Conservation (phyloP, 2,329 filamentous ascomycete genomes). For the Waltergamsia citrina region DNA sequence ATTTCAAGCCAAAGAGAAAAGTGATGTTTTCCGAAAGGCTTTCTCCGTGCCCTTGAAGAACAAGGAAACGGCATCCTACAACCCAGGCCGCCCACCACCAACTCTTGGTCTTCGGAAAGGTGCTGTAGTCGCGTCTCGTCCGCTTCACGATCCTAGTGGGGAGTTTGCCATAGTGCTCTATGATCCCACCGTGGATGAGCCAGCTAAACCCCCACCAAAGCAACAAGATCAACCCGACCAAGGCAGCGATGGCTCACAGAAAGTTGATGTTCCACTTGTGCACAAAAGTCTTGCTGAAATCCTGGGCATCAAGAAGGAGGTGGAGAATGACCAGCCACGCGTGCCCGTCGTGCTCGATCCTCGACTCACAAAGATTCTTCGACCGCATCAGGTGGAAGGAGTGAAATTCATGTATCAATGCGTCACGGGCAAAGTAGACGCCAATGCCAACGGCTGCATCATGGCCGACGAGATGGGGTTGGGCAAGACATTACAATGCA, state of each 20-base stretch:
- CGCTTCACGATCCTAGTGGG: conserved; percentile 86
- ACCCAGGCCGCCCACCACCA: conserved; percentile 72
- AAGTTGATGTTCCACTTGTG: conserved; percentile 70
- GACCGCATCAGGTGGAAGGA: conserved; percentile 95
- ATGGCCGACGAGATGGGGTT: conserved; percentile 99
- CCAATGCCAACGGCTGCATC: conserved; percentile 92
- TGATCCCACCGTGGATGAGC: conserved; percentile 88
- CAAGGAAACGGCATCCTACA: conserved; percentile 63
- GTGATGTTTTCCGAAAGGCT: conserved; percentile 66
- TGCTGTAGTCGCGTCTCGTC: conserved; percentile 75
- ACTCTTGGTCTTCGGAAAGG: conserved; percentile 80
- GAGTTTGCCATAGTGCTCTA: conserved; percentile 96
- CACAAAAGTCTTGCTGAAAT: conserved; percentile 96
- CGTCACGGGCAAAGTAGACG: conserved; percentile 90
- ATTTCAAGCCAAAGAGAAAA: conserved; percentile 84
- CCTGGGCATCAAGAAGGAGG: conserved; percentile 83
- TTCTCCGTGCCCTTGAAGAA: conserved; percentile 83
- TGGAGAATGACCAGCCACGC: conserved; percentile 68
- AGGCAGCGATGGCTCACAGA: conserved; percentile 23
- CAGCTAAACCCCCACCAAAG: conserved; percentile 32
- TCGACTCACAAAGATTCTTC: conserved; percentile 74
- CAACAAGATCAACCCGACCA: conserved; percentile 33
- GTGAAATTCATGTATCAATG: conserved; percentile 96
- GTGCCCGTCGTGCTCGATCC: conserved; percentile 98
- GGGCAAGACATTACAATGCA: conserved; percentile 95